Conservation (phyloP, 768 basidiomycete genomes). For the Kwoniella heveanensis region DNA sequence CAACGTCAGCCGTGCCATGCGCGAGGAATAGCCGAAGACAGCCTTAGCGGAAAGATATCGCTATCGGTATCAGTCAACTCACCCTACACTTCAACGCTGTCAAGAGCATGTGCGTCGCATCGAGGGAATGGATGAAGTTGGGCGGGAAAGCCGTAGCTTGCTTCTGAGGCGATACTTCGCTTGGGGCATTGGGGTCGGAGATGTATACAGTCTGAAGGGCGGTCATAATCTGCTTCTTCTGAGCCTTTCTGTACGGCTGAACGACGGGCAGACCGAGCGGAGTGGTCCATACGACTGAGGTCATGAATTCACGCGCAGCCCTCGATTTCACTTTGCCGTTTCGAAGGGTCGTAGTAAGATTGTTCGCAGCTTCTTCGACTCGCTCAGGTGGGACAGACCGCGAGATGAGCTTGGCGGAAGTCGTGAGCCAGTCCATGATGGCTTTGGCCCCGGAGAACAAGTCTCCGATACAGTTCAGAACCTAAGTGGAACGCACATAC, state of each 20-base stretch:
- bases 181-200: slow-evolving; percentile 75
- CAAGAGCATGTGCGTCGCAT: slow-evolving; percentile 98
- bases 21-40: no score
- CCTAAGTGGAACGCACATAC: slow-evolving; percentile 56
- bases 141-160: slow-evolving; percentile 98
- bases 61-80: no score
- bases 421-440: slow-evolving; percentile 88
- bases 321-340: slow-evolving; percentile 18
- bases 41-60: no score
- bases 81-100: slow-evolving; percentile 85
- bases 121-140: slow-evolving; percentile 95
- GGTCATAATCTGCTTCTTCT: slow-evolving; percentile 80
- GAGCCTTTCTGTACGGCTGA: slow-evolving; percentile 86
- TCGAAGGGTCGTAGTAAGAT: slow-evolving; percentile 13
- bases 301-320: slow-evolving; percentile 73
- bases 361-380: slow-evolving; percentile 39
- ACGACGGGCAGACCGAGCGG: slow-evolving; percentile 93
- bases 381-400: slow-evolving; percentile 75
- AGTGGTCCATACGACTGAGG: slow-evolving; percentile 93
- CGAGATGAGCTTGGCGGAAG: slow-evolving; percentile 78
- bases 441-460: slow-evolving; percentile 87
- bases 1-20: no score
- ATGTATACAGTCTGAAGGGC: slow-evolving; percentile 84
- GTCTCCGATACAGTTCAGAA: slow-evolving; percentile 80
- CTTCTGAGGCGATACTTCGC: slow-evolving; percentile 80